Conservation (phyloP, 73 alveolate species). For the Paraurostyla sp. region DNA sequence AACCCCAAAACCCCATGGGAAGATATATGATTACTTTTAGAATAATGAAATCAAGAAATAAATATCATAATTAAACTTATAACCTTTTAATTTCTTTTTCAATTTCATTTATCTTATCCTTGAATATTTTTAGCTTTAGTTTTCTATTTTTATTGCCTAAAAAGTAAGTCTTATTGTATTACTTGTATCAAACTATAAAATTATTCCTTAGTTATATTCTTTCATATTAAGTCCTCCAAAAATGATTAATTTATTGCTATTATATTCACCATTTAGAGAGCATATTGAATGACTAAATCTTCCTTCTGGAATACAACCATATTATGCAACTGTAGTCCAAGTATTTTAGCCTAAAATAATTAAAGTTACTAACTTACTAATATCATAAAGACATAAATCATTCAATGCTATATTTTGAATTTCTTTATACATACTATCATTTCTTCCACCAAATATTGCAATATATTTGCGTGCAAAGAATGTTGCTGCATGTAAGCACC, state of each 20-base stretch:
- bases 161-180: background rate
- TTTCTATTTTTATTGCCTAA: background rate
- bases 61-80: background rate
- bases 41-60: too few relatives aligned
- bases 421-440: conserved; percentile 8
- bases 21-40: too few relatives aligned
- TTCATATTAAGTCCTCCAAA: conserved; percentile 51
- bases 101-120: background rate
- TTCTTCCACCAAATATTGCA: conserved; percentile 55
- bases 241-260: conserved; percentile 6
- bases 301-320: conserved; percentile 58
- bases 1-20: too few relatives aligned
- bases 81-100: background rate
- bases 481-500: conserved; percentile 43
- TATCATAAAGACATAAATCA: conserved; percentile 51
- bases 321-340: conserved; percentile 39
- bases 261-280: background rate
- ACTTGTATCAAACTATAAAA: conserved; percentile 27
- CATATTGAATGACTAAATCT: conserved; percentile 55
- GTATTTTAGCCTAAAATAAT: background rate
- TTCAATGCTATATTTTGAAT: conserved; percentile 26
- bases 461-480: conserved; percentile 23
- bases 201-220: background rate
- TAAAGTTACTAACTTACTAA: background rate
- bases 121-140: background rate